Evolutionary conservation across 108 stramenopile species (phyloP).

Genomic region (Fragilariopsis cylindrus): DNA sequence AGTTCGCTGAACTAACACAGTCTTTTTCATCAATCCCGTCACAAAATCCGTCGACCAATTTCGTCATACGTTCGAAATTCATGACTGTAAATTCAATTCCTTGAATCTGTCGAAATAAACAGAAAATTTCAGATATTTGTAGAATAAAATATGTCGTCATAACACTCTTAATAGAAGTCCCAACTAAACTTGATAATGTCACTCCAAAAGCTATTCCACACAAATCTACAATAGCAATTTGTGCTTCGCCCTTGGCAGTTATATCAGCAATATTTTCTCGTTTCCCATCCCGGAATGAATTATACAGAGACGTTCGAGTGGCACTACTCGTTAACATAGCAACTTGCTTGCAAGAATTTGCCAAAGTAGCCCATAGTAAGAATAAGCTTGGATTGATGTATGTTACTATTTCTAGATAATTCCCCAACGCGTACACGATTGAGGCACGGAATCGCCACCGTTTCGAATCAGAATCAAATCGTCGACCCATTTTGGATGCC

Average conservation of each 20-base stretch:
- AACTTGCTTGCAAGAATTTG: conserved; percentile 91
- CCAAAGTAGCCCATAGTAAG: conserved; percentile 83
- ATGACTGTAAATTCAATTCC: conserved; percentile 80
- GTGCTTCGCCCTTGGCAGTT: conserved; percentile 95
- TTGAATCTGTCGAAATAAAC: conserved; percentile 87
- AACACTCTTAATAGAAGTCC: conserved; percentile 58
- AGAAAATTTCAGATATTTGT: conserved; percentile 80
- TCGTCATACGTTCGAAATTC: conserved; percentile 85
- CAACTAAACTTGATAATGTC: conserved; percentile 57
- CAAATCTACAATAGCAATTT: conserved; percentile 93
- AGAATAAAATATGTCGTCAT: conserved; percentile 66
- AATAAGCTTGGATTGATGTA: conserved; percentile 83
- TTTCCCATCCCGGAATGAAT: conserved; percentile 74
- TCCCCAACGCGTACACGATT: conserved; percentile 85
- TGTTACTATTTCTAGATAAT: conserved; percentile 86
- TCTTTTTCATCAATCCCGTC: background rate
- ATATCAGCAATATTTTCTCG: conserved; percentile 95
- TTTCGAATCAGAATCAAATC: conserved; percentile 94
- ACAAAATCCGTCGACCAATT: conserved; percentile 44
- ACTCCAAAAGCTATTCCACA: conserved; percentile 87
- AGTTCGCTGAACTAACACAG: background rate
- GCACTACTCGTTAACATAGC: conserved; percentile 88
- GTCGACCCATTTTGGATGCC: conserved; percentile 92
- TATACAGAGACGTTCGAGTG: conserved; percentile 91
- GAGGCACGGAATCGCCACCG: conserved; percentile 88